phyloP scores from a whole-genome alignment of 2,329 filamentous ascomycete species.

The Iodosphaeria phyllophila region DNA sequence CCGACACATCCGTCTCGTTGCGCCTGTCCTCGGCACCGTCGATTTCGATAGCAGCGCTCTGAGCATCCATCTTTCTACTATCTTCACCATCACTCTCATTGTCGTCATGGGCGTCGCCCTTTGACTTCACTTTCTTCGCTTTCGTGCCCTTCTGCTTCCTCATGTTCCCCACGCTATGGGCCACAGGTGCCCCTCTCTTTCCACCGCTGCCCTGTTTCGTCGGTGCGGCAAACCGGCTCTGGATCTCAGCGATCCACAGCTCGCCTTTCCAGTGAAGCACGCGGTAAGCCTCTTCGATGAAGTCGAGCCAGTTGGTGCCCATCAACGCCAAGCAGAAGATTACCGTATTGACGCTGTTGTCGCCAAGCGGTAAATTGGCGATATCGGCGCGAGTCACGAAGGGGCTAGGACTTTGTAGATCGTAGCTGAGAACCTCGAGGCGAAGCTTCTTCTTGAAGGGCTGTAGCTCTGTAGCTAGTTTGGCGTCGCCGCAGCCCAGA shows the following conservation, averaged over 20 bases:
- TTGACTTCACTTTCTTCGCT: conserved; percentile 23
- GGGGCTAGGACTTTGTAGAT: conserved; percentile 59
- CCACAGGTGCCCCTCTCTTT: conserved; percentile 27
- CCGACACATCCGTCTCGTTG: conserved; percentile 67
- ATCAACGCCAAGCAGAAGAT: conserved; percentile 95
- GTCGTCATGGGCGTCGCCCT: conserved; percentile 22
- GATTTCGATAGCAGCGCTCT: conserved; percentile 44
- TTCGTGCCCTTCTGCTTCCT: conserved; percentile 31
- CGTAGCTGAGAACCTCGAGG: conserved; percentile 66
- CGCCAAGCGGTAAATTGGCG: conserved; percentile 56
- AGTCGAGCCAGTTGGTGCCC: conserved; percentile 97
- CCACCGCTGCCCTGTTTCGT: too few species aligned
- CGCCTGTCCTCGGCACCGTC: conserved; percentile 45
- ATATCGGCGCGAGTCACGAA: conserved; percentile 83
- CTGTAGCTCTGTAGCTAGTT: conserved; percentile 52
- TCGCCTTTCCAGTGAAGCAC: conserved; percentile 87
- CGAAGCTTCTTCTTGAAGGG: conserved; percentile 45
- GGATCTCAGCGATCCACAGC: conserved; percentile 94
- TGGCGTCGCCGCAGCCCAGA: conserved; percentile 82
- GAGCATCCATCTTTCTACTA: too few species aligned
- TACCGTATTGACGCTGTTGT: conserved; percentile 65
- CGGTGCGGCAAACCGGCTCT: conserved; percentile 64
- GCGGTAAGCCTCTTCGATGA: conserved; percentile 89
- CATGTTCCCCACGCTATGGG: conserved; percentile 57
- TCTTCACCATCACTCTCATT: too few species aligned